These are phyloP conservation scores for Nemania bipapillata DNA, from an alignment of 2,329 filamentous ascomycete genomes.

Conservation along the genomic window DNA sequence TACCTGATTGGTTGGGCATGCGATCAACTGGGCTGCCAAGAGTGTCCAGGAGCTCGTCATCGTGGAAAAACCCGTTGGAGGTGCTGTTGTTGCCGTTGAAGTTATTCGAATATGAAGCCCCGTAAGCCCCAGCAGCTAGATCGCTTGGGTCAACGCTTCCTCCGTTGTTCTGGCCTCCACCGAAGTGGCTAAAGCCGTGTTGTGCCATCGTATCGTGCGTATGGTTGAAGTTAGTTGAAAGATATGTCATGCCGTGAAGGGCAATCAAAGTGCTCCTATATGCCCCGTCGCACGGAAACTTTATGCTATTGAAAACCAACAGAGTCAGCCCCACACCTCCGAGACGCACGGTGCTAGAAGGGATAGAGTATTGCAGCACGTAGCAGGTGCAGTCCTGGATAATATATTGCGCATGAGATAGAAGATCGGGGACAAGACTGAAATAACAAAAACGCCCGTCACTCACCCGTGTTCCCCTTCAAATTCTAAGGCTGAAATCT, in stretches of 20 bases:
- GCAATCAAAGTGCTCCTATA: conserved; percentile 30
- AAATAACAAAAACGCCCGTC: not conserved
- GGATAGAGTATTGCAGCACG: conserved; percentile 26
- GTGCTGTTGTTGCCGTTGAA: conserved; percentile 67
- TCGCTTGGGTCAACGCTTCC: conserved; percentile 85
- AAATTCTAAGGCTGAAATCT: not conserved
- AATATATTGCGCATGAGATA: conserved; percentile 17
- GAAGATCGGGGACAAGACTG: not conserved
- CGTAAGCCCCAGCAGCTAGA: conserved; percentile 72
- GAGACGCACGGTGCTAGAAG: conserved; percentile 16
- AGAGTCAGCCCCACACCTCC: conserved; percentile 49
- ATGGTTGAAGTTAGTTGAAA: conserved; percentile 28
- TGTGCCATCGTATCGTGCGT: conserved; percentile 61
- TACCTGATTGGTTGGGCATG: conserved; percentile 57
- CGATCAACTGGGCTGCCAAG: conserved; percentile 67
- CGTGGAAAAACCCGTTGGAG: conserved; percentile 81
- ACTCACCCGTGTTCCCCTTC: conserved; percentile 27
- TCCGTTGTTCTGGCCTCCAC: conserved; percentile 63
- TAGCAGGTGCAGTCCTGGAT: conserved; percentile 21
- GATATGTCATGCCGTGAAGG: conserved; percentile 36
- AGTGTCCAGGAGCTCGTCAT: conserved; percentile 87
- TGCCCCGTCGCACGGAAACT: conserved; percentile 35
- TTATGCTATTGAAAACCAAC: conserved; percentile 42
- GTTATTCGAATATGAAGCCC: conserved; percentile 71
- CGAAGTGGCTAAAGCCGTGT: conserved; percentile 67